Evolutionary conservation across 495 filamentous ascomycete species (phyloP), one percentile per base, ranked within the genome.

Genomic region (Penicillium crystallinum): DNA sequence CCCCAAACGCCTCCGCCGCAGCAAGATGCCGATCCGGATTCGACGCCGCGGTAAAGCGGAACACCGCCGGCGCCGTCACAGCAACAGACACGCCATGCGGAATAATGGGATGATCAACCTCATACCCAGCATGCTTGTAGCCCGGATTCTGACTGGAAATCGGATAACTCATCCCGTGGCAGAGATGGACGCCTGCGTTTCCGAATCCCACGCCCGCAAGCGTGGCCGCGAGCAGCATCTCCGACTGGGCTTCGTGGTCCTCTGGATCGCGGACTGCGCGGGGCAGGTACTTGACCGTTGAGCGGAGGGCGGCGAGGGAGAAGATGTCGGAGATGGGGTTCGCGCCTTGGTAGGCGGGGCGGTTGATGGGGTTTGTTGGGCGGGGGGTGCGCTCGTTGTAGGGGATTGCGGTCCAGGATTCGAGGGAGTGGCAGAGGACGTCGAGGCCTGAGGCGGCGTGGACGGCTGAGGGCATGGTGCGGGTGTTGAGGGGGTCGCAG

Each of bases 281-380:
- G 1, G 90, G 93, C 0, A 98, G 84, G 66, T 96, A 97, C 64
- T 96, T 90, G 35, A 95, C 80, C 0, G 89, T 92, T 65, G 77
- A 77, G 30, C 82, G 75, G 2, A 98, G 80, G 2, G 92, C 89
- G 48, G 85, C 83, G 12, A 97, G 77, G 21, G 86, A 90, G 74
- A 98, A 98, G 51, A 98, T 89, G 62, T 98, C 93, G 18, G 87
- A 92, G 42, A 98, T 97, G 3, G 93, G 93, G 66, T 98, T 98
- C 6, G 93, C 91, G 36, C 93, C 93, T 62, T 98, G 93, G 63
- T 98, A 98, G 2, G 93, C 90, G 0, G 93, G 93, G 3, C 93
- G 78, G 43, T 92, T 78, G 57, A 97, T 88, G 0, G 93, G 93
- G 65, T 98, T 97, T 11, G 82, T 70, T 5, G 95, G 95, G 6